Evolutionary conservation across 2,329 filamentous ascomycete species (phyloP), one percentile per base, ranked within the genome.

Genomic region (Colletotrichum falcatum): DNA sequence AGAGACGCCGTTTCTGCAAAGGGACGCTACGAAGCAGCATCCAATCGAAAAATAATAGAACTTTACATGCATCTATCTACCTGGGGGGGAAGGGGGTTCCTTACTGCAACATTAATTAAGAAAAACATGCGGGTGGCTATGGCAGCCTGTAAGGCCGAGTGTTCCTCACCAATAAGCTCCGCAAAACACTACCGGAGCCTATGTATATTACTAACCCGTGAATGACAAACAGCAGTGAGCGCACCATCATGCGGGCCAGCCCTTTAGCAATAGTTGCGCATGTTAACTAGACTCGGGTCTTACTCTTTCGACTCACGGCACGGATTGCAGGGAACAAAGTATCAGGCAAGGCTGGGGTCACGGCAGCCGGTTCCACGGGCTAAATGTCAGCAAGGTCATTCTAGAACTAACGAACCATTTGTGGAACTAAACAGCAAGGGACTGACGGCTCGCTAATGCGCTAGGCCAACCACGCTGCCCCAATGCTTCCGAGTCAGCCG

Each of bases 311-410:
- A 11, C 44, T 48, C n/a, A 48, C n/a, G 11, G 9, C 5, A 20
- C 26, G 12, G 5, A 20, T 14, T 16, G 11, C 12, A 12, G 3
- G 28, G 12, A 20, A 23, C 1, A 37, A 8, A 49, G 20, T 33
- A 28, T n/a, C 5, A 18, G 18, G 7, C 2, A 61, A 33, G 59
- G 44, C 44, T 51, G 44, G 23, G n/a, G 14, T n/a, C 44, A 26
- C 18, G 44, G 20, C 33, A 37, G 12, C 5, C 12, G n/a, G 58
- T 28, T 35, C 30, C 44, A 30, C 30, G 20, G 23, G 28, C 30
- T 61, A 33, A 44, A 39, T 37, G 59, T 51, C 44, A 61, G 44
- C 59, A 61, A 28, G 26, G 28, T 48, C n/a, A n/a, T 37, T 26
- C 1, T 9, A n/a, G 33, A n/a, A 11, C 59, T 23, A 61, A 61